Base-by-base conservation (phyloP, 1,284 basidiomycete species). In the Trametes sp. region DNA sequence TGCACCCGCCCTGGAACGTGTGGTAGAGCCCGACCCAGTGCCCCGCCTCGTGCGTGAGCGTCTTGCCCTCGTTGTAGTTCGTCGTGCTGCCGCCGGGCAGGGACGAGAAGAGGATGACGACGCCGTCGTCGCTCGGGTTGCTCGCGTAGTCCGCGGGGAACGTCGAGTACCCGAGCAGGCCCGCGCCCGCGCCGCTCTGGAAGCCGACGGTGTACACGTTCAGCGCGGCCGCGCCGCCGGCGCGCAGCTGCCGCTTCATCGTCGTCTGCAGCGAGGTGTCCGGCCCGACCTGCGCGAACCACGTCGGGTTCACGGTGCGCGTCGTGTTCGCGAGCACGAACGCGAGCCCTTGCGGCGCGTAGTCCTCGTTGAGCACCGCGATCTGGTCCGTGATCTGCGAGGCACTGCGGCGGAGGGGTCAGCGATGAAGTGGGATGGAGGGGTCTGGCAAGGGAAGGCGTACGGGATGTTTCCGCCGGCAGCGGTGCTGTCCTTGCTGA, bases 1-100 rank as follows among this genome's bases (percentile, higher is more conserved):
- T 67, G 77, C 84, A 87, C 5, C 85, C 84, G 29, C 84, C 84
- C 69, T 87, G 82, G 78, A 86, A 87, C 36, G 84, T 84, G 71
- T 87, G 85, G 74, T 83, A 85, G 38, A 86, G 77, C 36, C 85
- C 84, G 66, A 85, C 79, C 83, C 83, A 84, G 74, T 84, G 84
- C 29, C 83, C 82, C 50, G 80, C 82, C 72, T 87, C 85, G 69
- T 87, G 86, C 4, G 83, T 84, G 45, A 82, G 70, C 11, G 85
- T 87, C 78, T 66, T 78, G 54, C 84, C 84, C 61, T 79, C 70
- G 71, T 86, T 80, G 74, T 83, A 85, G 59, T 77, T 76, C 28
- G 72, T 65, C 16, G 80, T 73, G 55, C 74, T 75, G 7, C 84
- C 84, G 23, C 83, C 82, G 2, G 84, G 84, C 2, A 86, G 72